These are phyloP conservation scores for Fusarium continuum DNA, from an alignment of 2,329 filamentous ascomycete species.

Conservation along the genomic window DNA sequence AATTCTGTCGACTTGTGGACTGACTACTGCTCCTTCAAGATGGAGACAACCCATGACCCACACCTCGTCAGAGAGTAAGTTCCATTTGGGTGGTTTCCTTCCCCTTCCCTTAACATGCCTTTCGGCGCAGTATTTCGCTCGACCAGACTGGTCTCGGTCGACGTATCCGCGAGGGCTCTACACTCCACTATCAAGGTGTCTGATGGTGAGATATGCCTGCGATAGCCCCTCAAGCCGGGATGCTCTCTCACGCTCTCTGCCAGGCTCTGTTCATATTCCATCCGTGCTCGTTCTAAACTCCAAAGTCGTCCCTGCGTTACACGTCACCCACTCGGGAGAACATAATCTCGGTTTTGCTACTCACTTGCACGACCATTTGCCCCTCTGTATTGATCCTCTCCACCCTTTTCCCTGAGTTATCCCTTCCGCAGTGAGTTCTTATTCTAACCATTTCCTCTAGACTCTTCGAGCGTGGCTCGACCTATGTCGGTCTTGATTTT, in stretches of 20 bases:
- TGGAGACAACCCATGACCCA: constrained; percentile 94
- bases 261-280: constrained; percentile 64
- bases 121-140: constrained; percentile 55
- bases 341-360: constrained; percentile 59
- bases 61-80: constrained; percentile 99
- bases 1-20: constrained; percentile 97
- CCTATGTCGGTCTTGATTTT: constrained; percentile 89
- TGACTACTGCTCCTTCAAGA: constrained; percentile 97
- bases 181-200: constrained; percentile 51
- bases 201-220: constrained; percentile 78
- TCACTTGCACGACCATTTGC: constrained; percentile 60
- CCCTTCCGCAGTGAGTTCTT: constrained; percentile 36
- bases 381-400: constrained; percentile 68
- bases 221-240: constrained; percentile 65
- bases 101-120: constrained; percentile 72
- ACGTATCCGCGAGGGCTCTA: constrained; percentile 48
- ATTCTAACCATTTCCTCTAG: constrained; percentile 61
- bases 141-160: constrained; percentile 54
- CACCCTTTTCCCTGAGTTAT: constrained; percentile 48
- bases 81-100: constrained; percentile 69
- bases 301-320: constrained; percentile 52
- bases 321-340: constrained; percentile 48
- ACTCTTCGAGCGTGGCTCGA: constrained; percentile 89
- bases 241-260: constrained; percentile 72
- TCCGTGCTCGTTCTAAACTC: constrained; percentile 50